Evolutionary conservation across 1,284 basidiomycete species (phyloP), one percentile per base, ranked within the genome.

Genomic region (Cutaneotrichosporon cyanovorans): DNA sequence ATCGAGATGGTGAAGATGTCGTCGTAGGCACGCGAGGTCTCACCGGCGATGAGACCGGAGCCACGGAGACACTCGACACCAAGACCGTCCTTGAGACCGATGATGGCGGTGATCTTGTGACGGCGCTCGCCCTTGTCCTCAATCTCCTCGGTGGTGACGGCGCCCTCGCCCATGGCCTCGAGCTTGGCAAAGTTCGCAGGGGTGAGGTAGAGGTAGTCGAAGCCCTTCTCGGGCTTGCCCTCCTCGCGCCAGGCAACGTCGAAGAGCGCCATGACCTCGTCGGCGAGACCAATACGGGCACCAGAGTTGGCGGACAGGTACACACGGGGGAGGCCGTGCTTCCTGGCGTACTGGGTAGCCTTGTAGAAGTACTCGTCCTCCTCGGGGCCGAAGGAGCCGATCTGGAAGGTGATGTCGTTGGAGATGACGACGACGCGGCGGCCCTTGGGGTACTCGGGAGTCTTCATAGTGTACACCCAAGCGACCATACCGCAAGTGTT

Each of bases 1-100:
- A 99, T 83, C 18, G 95, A 98, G 70, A 97, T 92, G 42, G 95
- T 99, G 78, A 99, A 99, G 70, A 98, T 96, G 68, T 97, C 90
- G 62, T 98, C 91, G 71, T 96, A 96, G 0, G 95, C 95, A 36
- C 95, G 83, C 39, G 92, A 95, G 0, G 95, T 98, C 74, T 96
- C 95, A 54, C 95, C 95, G 34, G 95, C 95, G 65, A 99, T 98
- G 61, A 99, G 82, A 73, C 95, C 95, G 34, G 92, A 96, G 37
- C 95, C 95, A 63, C 79, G 87, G 65, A 99, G 76, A 56, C 84
- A 96, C 73, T 98, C 95, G 41, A 99, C 95, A 71, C 95, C 95
- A n/a, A 98, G 80, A 47, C 95, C 95, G 56, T 96, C 87, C 69
- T 95, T 89, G 39, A 89, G 76, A 71, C 95, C 95, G 58, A 98